Conservation (phyloP, 768 basidiomycete genomes). For the Hypholoma sublateritium region DNA sequence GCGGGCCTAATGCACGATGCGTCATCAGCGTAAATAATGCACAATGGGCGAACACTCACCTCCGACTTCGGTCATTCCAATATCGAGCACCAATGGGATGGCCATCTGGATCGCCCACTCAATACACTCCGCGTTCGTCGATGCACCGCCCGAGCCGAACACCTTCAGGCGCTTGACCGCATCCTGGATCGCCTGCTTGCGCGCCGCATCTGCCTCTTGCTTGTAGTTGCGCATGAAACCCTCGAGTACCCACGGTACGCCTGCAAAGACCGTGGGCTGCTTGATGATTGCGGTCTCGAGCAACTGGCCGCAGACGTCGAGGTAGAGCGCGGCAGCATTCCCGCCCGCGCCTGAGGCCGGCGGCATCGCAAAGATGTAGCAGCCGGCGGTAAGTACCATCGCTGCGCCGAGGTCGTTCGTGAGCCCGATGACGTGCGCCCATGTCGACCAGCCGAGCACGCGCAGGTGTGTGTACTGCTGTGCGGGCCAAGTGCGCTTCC, state of each 20-base stretch:
- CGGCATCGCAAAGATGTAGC: conserved; percentile 30
- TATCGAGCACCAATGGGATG: conserved; percentile 29
- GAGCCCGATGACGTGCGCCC: conserved; percentile 31
- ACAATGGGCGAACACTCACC: conserved; percentile 15
- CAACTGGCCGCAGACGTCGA: conserved; percentile 24
- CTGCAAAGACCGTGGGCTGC: conserved; percentile 25
- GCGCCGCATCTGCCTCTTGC: conserved; percentile 17
- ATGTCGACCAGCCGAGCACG: conserved; percentile 33
- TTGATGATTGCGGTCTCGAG: conserved; percentile 25
- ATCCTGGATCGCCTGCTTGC: conserved; percentile 18
- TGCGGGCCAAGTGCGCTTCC: conserved; percentile 27
- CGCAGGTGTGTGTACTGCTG: conserved; percentile 24
- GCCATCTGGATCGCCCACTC: conserved; percentile 26
- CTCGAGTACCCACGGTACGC: conserved; percentile 34
- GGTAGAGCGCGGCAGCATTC: conserved; percentile 15
- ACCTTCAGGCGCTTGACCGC: conserved; percentile 25
- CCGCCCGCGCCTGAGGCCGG: conserved; percentile 22
- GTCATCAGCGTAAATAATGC: background rate
- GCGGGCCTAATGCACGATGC: conserved; percentile 18
- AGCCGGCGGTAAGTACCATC: conserved; percentile 28
- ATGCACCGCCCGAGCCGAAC: conserved; percentile 29
- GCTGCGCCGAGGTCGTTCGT: conserved; percentile 27
- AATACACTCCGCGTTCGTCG: conserved; percentile 25
- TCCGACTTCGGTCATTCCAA: conserved; percentile 37
- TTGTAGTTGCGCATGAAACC: conserved; percentile 25